Evolutionary conservation across 2,329 filamentous ascomycete species (phyloP).

Genomic region (Plectosphaerella plurivora): DNA sequence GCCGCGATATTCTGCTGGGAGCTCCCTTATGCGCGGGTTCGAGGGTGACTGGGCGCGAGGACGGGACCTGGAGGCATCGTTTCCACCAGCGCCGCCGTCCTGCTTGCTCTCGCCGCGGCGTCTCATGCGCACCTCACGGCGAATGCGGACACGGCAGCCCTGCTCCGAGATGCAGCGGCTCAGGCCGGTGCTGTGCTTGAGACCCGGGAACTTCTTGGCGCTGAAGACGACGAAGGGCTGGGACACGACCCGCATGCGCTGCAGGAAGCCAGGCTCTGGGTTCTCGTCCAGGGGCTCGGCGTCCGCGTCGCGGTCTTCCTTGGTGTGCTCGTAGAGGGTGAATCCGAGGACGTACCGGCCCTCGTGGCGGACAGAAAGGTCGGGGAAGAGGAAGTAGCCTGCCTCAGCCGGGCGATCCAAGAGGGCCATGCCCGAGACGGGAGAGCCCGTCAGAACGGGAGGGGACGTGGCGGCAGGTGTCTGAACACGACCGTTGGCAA

Average conservation of each 20-base stretch:
- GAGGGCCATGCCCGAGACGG: conserved; percentile 93
- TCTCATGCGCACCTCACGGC: conserved; percentile 89
- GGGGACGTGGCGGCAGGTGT: conserved; percentile 63
- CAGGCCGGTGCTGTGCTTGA: conserved; percentile 82
- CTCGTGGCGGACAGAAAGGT: conserved; percentile 92
- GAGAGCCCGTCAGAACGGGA: conserved; percentile 88
- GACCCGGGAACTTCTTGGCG: conserved; percentile 96
- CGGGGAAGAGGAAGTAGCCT: conserved; percentile 97
- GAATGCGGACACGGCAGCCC: conserved; percentile 91
- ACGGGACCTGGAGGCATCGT: no score
- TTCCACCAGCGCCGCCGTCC: conserved; percentile 49
- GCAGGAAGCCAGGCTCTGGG: conserved; percentile 61
- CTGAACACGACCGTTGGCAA: conserved; percentile 75
- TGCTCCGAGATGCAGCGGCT: conserved; percentile 94
- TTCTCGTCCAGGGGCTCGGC: conserved; percentile 34
- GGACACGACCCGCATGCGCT: conserved; percentile 87
- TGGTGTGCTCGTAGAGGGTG: conserved; percentile 89
- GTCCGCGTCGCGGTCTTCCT: conserved; percentile 77
- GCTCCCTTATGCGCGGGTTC: no score
- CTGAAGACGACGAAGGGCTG: conserved; percentile 84
- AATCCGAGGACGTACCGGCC: conserved; percentile 89
- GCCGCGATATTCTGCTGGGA: conserved; percentile 31
- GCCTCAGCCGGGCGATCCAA: conserved; percentile 76
- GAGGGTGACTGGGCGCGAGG: no score
- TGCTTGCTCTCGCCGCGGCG: conserved; percentile 56